Evolutionary conservation across 495 filamentous ascomycete genomes (phyloP).

Genomic region (Chaetomium tenue): DNA sequence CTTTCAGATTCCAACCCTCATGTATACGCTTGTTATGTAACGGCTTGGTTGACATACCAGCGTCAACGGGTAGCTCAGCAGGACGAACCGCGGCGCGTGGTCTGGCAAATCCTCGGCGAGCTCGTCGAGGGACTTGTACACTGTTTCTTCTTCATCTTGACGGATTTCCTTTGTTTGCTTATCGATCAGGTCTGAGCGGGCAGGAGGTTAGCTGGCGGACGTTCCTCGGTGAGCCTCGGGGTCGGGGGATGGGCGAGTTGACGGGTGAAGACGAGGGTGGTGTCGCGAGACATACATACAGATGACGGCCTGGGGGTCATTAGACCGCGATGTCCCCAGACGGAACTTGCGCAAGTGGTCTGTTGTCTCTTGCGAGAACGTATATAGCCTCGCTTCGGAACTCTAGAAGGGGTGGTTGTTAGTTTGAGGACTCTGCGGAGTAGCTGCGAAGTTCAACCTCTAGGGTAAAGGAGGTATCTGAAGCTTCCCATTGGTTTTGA

Average conservation of each 20-base stretch:
- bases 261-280: neutral
- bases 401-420: conserved; percentile 41
- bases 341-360: conserved; percentile 90
- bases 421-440: neutral
- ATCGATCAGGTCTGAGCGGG: conserved; percentile 70
- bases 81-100: conserved; percentile 79
- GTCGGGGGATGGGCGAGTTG: neutral
- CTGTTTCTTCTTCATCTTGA: conserved; percentile 64
- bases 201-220: conserved; percentile 19
- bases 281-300: conserved; percentile 63
- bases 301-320: conserved; percentile 83
- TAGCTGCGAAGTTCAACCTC: no score
- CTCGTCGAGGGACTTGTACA: conserved; percentile 75
- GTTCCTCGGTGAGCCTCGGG: conserved; percentile 9
- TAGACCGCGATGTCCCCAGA: conserved; percentile 82
- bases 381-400: conserved; percentile 87
- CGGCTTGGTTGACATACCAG: conserved; percentile 53
- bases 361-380: conserved; percentile 85
- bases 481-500: neutral
- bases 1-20: neutral
- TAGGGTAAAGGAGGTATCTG: no score
- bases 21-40: neutral
- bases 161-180: conserved; percentile 82
- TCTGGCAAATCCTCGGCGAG: conserved; percentile 90
- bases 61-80: conserved; percentile 86